These are phyloP conservation scores for Solanum acaule DNA, from an alignment of 257 asterid species.

Conservation along the genomic window DNA sequence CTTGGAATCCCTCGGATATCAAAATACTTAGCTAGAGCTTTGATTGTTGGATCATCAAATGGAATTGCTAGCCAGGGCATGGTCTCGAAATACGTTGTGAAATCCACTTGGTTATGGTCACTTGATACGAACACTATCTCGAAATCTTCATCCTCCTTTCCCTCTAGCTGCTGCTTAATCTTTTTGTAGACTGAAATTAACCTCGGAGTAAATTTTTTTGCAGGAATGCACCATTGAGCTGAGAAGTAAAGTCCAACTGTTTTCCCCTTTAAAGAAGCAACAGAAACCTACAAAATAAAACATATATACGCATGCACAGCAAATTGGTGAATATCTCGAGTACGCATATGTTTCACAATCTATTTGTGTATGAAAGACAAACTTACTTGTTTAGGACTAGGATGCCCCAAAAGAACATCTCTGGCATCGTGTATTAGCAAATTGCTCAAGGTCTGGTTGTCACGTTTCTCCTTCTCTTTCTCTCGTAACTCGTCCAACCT, in stretches of 20 bases:
- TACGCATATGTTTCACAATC: background rate
- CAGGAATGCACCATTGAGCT: constrained; percentile 60
- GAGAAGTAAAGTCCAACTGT: constrained; percentile 65
- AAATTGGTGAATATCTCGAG: background rate
- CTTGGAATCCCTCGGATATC: constrained; percentile 49
- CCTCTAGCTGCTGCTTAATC: constrained; percentile 21
- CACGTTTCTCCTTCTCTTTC: constrained; percentile 39
- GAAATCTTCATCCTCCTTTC: constrained; percentile 16
- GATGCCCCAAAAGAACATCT: constrained; percentile 35
- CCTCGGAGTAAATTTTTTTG: constrained; percentile 36
- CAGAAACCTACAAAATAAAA: constrained; percentile 28
- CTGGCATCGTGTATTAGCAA: constrained; percentile 24
- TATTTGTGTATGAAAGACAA: background rate
- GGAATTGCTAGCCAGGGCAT: constrained; percentile 76
- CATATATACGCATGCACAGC: background rate
- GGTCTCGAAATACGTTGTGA: constrained; percentile 27
- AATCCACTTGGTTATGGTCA: constrained; percentile 40
- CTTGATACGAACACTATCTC: constrained; percentile 52
- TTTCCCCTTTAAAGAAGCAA: constrained; percentile 36
- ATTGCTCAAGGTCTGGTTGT: constrained; percentile 36
- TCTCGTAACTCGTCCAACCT: constrained; percentile 36
- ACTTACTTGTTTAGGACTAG: constrained; percentile 22
- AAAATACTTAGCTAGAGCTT: constrained; percentile 33
- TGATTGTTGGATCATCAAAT: constrained; percentile 34
- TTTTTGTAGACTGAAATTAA: constrained; percentile 37